Evolutionary conservation across 306 rosid genomes (phyloP), one percentile per base, ranked within the genome.

Genomic region (Lagenaria siceraria): DNA sequence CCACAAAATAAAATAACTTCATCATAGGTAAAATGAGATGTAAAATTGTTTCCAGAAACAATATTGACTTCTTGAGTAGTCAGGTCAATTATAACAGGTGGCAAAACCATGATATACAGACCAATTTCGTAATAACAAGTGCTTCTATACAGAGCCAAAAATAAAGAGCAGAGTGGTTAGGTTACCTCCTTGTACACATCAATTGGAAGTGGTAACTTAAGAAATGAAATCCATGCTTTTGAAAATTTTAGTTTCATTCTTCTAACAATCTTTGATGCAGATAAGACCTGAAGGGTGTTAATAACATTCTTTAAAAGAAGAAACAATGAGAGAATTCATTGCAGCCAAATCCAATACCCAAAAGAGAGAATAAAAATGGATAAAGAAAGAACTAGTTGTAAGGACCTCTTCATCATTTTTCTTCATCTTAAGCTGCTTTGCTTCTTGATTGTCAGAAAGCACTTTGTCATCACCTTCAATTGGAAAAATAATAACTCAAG

Each of bases 131-230:
- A 52, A 49, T 13, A 4, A 27, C 18, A 7, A 36, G 19, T 15
- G 78, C 62, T 48, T 54, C 36, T 10, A 51, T 19, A 75, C 25
- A 24, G 35, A 35, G 40, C 18, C 33, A 14, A 71, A 46, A 18
- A 71, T 25, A 52, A 17, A 19, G 56, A 79, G 33, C 21, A n/a
- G 14, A n/a, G 33, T 78, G 22, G 86, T 83, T 90, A 92, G 22
- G 86, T 83, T 90, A 92, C 98, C 91, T 90, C 97, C 79, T 95
- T 95, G 89, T 89, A 95, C 82, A 89, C 88, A 82, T 89, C 96
- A 80, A 95, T 82, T 66, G 98, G 96, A 86, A 95, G 97, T 15
- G 89, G 89, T 79, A 95, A 86, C 85, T 92, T 89, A 56, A 92
- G 93, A 85, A 79, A 92, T 4, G 88, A 77, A 80, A 86, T 77